Evolutionary conservation across 2,329 filamentous ascomycete genomes (phyloP).

Genomic region (Fusarium fracticaudum): DNA sequence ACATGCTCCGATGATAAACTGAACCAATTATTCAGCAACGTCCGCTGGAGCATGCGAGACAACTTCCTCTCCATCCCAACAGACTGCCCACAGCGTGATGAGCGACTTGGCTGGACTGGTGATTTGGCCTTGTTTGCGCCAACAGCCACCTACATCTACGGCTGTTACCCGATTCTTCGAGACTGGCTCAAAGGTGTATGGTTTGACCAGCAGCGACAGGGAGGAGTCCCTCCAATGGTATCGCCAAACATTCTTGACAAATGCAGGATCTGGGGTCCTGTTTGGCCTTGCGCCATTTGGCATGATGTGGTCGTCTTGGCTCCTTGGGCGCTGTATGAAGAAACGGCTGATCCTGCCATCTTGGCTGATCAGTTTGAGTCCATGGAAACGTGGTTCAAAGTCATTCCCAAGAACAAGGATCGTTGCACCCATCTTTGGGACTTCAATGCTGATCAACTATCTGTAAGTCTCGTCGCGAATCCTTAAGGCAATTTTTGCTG

Average conservation of each 20-base stretch:
- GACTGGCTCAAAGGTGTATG: slow-evolving; percentile 37
- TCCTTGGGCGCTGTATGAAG: slow-evolving; percentile 53
- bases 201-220: slow-evolving; percentile 27
- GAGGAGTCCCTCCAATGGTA: slow-evolving; percentile 37
- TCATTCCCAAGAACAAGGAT: slow-evolving; percentile 46
- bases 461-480: not conserved
- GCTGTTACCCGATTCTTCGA: slow-evolving; percentile 59
- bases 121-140: slow-evolving; percentile 61
- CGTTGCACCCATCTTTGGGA: slow-evolving; percentile 53
- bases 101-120: slow-evolving; percentile 64
- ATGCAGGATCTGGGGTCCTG: slow-evolving; percentile 24
- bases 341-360: slow-evolving; percentile 50
- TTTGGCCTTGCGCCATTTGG: slow-evolving; percentile 52
- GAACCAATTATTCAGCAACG: slow-evolving; percentile 65
- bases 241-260: slow-evolving; percentile 23
- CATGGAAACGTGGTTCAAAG: slow-evolving; percentile 52
- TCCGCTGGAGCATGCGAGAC: slow-evolving; percentile 65
- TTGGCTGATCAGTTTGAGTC: slow-evolving; percentile 52
- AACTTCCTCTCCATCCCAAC: slow-evolving; percentile 68
- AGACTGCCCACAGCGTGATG: slow-evolving; percentile 66
- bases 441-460: slow-evolving; percentile 29
- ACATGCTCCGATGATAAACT: slow-evolving; percentile 61
- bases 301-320: slow-evolving; percentile 54
- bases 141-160: slow-evolving; percentile 63
- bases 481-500: accelerated